A percentile compares a stretch with the other conserved stretches of the same genome.
Conservation (phyloP, 805 yeast genomes). For the Wickerhamomyces xylosicus region DNA sequence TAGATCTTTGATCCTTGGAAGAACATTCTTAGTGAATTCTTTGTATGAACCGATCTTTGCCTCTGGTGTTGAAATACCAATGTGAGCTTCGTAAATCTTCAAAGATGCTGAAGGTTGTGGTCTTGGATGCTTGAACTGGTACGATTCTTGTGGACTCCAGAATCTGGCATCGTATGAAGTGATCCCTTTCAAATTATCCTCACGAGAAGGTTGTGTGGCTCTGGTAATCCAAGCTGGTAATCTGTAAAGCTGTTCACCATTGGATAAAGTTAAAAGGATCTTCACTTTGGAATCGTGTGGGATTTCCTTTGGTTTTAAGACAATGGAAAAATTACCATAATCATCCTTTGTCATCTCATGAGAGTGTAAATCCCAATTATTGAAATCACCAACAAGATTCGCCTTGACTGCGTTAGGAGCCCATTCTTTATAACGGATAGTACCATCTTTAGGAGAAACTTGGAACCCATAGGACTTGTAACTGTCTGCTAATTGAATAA, state of each 20-base stretch:
- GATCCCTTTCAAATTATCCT: constrained; percentile 22
- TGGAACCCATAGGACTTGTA: constrained; percentile 74
- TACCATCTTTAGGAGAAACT: constrained; percentile 29
- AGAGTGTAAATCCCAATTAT: constrained; percentile 57
- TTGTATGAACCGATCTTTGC: constrained; percentile 76
- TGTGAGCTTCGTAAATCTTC: constrained; percentile 89
- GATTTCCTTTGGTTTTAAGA: constrained; percentile 58
- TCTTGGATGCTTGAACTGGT: constrained; percentile 47
- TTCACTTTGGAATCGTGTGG: constrained; percentile 76
- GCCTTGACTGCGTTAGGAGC: constrained; percentile 81
- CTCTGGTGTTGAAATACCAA: constrained; percentile 89
- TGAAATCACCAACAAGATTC: constrained; percentile 85
- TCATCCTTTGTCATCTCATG: constrained; percentile 51
- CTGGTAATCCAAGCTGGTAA: constrained; percentile 85
- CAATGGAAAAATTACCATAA: constrained; percentile 61
- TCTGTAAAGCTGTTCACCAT: constrained; percentile 66
- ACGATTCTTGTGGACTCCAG: constrained; percentile 65
- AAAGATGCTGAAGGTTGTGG: constrained; percentile 45
- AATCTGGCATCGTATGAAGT: constrained; percentile 73
- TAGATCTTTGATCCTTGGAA: constrained; percentile 75
- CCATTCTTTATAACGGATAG: constrained; percentile 68
- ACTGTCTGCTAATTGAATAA: constrained; percentile 63
- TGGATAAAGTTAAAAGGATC: constrained; percentile 50
- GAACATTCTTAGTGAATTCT: constrained; percentile 69
- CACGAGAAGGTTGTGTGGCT: constrained; percentile 66